These are phyloP conservation scores for Hypoxylon crocopeplum DNA, from an alignment of 495 filamentous ascomycete species.

Conservation along the genomic window DNA sequence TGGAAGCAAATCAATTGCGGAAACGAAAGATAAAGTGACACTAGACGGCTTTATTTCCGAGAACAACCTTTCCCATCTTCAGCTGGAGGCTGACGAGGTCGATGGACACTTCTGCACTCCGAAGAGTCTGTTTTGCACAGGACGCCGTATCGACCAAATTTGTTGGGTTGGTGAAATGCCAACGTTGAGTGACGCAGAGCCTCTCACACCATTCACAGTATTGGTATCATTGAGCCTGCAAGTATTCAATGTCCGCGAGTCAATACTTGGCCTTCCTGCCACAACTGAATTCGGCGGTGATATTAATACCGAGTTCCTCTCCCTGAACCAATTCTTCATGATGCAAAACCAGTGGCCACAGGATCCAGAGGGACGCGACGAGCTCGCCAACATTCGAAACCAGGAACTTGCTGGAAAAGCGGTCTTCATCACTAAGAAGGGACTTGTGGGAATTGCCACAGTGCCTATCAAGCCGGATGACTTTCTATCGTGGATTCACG, in stretches of 20 bases:
- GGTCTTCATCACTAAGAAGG: not conserved
- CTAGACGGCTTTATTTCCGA: not conserved
- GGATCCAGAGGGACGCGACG: not conserved
- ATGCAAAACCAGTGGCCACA: not conserved
- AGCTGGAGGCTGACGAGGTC: not conserved
- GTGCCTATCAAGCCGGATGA: not conserved
- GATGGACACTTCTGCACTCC: not conserved
- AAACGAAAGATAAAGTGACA: not conserved
- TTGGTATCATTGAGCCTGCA: not conserved
- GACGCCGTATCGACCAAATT: not conserved
- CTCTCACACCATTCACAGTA: not conserved
- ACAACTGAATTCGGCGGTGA: not conserved
- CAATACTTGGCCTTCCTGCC: not conserved
- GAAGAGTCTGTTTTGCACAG: not conserved
- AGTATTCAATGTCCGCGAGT: not conserved
- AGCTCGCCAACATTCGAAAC: not conserved
- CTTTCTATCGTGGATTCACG: not conserved
- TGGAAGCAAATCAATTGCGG: not conserved
- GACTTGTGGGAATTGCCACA: slow-evolving; percentile 5
- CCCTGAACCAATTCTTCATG: not conserved
- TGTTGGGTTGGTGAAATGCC: not conserved
- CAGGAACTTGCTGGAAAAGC: not conserved
- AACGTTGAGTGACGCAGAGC: not conserved
- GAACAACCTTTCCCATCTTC: not conserved
- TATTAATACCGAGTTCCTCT: not conserved